Evolutionary conservation across 345 rosid species (phyloP), one percentile per base, ranked within the genome.

Genomic region (Cardamine resedifolia): DNA sequence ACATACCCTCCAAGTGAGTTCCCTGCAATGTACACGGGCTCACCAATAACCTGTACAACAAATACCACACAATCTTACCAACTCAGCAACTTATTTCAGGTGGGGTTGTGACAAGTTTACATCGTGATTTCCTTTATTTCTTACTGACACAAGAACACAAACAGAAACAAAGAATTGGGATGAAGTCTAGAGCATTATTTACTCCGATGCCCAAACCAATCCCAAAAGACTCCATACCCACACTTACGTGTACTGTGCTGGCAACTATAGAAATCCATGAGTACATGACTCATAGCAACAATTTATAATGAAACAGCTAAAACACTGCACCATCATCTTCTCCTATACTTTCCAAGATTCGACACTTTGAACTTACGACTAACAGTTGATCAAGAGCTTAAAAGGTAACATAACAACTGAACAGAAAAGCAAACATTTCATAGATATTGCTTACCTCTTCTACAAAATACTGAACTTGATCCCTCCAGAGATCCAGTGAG

Each of bases 1-100:
- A 91, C 96, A 51, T 79, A 91, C 55, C 99, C 97, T 79, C 99
- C 99, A 3, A 95, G 90, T 0, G 96, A 95, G 81, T 91, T 95
- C 52, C 99, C 99, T 34, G 90, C 96, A 39, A 91, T 41, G 77
- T 87, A 89, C 21, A 91, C 96, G 0, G 99, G 97, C 81, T 95
- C 99, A 2, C 96, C 90, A 21, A 95, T 87, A 39, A 89, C 96
- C 91, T 89, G 83, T 33, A 70, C 45, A 51, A 30, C 66, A 80
- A 31, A 77, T 19, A 64, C 26, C 57, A 53, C 50, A 45, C 6
- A 61, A 16, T 43, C 56, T 66, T 58, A 49, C 55, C 24, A 1
- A 58, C 23, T 66, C 72, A 26, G 20, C 24, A 56, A 56, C 65
- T 15, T 72, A 38, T 36, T 28, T 26, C 12, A 51, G 44, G 36